Evolutionary conservation across 495 filamentous ascomycete genomes (phyloP).

Genomic region (Pseudevernia furfuracea): DNA sequence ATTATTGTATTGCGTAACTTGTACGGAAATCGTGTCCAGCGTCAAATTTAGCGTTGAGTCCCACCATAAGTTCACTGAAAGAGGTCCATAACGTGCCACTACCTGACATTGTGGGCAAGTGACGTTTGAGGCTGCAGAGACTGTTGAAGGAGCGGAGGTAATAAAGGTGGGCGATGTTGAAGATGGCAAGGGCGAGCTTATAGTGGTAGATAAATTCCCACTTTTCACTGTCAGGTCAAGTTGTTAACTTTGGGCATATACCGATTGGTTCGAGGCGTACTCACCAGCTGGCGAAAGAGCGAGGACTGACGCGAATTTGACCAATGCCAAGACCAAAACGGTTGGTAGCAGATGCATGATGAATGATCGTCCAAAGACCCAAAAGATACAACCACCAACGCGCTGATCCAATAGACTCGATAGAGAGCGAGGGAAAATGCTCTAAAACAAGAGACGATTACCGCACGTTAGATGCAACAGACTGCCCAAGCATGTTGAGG

Average conservation of each 20-base stretch:
- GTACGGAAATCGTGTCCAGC: not conserved
- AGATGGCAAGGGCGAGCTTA: not conserved
- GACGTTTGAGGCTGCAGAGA: not conserved
- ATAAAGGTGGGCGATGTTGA: not conserved
- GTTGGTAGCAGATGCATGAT: not conserved
- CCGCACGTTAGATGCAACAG: not conserved
- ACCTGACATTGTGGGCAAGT: conserved; percentile 2
- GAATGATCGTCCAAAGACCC: not conserved
- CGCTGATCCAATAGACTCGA: not conserved
- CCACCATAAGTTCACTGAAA: not conserved
- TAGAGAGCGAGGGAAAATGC: not conserved
- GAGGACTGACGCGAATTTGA: not conserved
- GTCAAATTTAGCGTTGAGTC: not conserved
- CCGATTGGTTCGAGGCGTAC: not conserved
- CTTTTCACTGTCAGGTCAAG: not conserved
- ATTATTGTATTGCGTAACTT: not conserved
- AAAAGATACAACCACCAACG: not conserved
- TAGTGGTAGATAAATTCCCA: not conserved
- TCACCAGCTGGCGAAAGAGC: not conserved
- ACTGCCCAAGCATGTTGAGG: not conserved
- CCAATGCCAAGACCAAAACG: not conserved
- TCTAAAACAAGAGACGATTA: not conserved
- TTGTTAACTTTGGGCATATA: not conserved
- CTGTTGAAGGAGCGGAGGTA: not conserved
- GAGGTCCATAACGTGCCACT: not conserved